Conservation (phyloP, 2,329 filamentous ascomycete genomes). For the Aureobasidium sp. region DNA sequence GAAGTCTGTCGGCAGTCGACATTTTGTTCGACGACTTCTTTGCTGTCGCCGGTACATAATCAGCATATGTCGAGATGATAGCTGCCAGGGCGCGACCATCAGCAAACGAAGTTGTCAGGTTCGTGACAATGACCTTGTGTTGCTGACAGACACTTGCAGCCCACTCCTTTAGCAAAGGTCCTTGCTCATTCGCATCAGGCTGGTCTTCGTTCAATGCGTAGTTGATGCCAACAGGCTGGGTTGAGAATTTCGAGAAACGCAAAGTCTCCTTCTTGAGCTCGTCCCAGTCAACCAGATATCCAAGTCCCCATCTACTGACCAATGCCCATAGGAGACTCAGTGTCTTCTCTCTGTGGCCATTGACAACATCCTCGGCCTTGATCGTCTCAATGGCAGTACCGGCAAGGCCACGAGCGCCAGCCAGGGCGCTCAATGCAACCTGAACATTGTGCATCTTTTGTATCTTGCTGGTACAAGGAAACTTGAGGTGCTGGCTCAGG, state of each 20-base stretch:
- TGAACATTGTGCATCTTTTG: constrained; percentile 56
- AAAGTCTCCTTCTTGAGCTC: constrained; percentile 44
- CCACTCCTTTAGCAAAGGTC: constrained; percentile 49
- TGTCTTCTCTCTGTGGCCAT: constrained; percentile 59
- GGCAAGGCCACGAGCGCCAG: constrained; percentile 28
- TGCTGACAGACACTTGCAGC: constrained; percentile 50
- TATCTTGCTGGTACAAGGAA: constrained; percentile 48
- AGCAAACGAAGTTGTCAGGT: constrained; percentile 53
- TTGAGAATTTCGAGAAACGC: constrained; percentile 1
- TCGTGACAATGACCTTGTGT: constrained; percentile 42
- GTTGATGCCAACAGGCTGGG: not conserved
- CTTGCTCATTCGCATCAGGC: constrained; percentile 17
- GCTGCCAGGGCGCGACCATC: constrained; percentile 47
- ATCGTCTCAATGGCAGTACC: constrained; percentile 40
- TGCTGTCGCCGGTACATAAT: constrained; percentile 29
- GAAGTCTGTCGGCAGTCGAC: constrained; percentile 30
- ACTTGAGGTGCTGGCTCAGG: constrained; percentile 52
- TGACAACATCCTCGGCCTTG: constrained; percentile 52
- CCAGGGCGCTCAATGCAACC: constrained; percentile 48
- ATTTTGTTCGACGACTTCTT: not conserved
- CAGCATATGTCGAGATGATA: constrained; percentile 52
- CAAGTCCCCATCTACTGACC: constrained; percentile 50
- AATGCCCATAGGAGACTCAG: constrained; percentile 55
- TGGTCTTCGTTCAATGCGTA: not conserved
- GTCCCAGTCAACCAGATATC: constrained; percentile 48